Evolutionary conservation across 768 basidiomycete species (phyloP).

Genomic region (Termitomyces sp.): DNA sequence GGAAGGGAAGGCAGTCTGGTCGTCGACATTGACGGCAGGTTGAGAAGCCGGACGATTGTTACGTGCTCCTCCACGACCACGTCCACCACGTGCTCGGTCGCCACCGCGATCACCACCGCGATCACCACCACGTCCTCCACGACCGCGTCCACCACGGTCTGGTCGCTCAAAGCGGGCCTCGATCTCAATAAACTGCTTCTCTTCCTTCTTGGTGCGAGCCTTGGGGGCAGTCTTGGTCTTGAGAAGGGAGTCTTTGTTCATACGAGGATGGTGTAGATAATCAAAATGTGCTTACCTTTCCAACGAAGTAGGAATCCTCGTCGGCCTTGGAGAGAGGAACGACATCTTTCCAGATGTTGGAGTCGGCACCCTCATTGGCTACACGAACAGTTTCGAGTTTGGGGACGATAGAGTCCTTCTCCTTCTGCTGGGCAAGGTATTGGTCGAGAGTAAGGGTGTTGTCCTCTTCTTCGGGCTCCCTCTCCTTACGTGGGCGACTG

Average conservation of each 20-base stretch:
- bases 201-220: slow-evolving; percentile 74
- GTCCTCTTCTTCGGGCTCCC: slow-evolving; percentile 82
- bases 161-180: slow-evolving; percentile 88
- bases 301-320: slow-evolving; percentile 79
- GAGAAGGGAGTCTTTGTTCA: neutral
- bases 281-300: slow-evolving; percentile 62
- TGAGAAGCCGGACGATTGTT: slow-evolving; percentile 38
- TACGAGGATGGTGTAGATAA: neutral
- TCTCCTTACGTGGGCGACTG: slow-evolving; percentile 43
- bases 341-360: slow-evolving; percentile 67
- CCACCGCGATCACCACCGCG: slow-evolving; percentile 44
- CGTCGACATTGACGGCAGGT: slow-evolving; percentile 65
- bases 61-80: slow-evolving; percentile 41
- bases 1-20: slow-evolving; percentile 87
- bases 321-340: slow-evolving; percentile 68
- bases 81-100: slow-evolving; percentile 26
- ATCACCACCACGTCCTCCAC: slow-evolving; percentile 44
- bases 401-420: slow-evolving; percentile 57
- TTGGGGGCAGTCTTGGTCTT: slow-evolving; percentile 71
- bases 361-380: slow-evolving; percentile 79
- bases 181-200: slow-evolving; percentile 91
- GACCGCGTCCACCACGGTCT: slow-evolving; percentile 59
- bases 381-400: slow-evolving; percentile 76
- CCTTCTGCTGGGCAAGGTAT: slow-evolving; percentile 81
- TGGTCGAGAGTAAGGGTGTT: slow-evolving; percentile 93